Base-by-base conservation (phyloP, 768 basidiomycete species). In the Candolleomyces eurysporus region DNA sequence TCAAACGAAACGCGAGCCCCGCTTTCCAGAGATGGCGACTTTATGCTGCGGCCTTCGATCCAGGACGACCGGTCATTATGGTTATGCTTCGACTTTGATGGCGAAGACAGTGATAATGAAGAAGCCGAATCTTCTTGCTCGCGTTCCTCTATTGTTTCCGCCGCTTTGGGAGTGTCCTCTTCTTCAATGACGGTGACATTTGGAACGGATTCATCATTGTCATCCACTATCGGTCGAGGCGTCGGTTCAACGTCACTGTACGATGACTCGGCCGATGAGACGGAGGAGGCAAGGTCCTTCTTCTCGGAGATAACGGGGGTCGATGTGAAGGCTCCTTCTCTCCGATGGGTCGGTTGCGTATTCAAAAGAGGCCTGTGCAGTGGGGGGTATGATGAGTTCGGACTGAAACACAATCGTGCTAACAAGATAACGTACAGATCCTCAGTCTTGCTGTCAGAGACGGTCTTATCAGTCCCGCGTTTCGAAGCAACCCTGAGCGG, bases 291-390 rank as follows among this genome's bases (percentile, higher is more conserved):
- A 11, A 22, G 48, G 16, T 13, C 16, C 49, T 61, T 49, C 26
- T 45, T 7, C n/a, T 13, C 22, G 51, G 51, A 26, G 56, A 64
- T 13, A 45, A 49, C 40, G 52, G 55, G 59, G 4, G 63, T 55
- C 7, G 61, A 48, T 14, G 46, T 60, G 58, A 64, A 66, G 2
- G 65, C 65, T 9, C 65, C 65, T 48, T 65, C 64, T 22, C 61
- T 48, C 46, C 59, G 61, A 49, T 64, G 66, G 4, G 69, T 67
- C 17, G 68, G 70, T 57, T 68, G 69, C 17, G 69, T 66, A 32
- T 26, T 26, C 26, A 4, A 26, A 26, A 26, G 26, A 26, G 26
- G 26, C 26, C 26, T 26, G 26, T 26, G 26, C 26, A 26, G 26
- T 26, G 26, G 4, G 4, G 26, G 26, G 26, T 26, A 26, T 26